Percentiles rank a stretch among this genome's conserved stretches.
Evolutionary conservation across 2,329 filamentous ascomycete species (phyloP).

Genomic region (Cadophora malorum): DNA sequence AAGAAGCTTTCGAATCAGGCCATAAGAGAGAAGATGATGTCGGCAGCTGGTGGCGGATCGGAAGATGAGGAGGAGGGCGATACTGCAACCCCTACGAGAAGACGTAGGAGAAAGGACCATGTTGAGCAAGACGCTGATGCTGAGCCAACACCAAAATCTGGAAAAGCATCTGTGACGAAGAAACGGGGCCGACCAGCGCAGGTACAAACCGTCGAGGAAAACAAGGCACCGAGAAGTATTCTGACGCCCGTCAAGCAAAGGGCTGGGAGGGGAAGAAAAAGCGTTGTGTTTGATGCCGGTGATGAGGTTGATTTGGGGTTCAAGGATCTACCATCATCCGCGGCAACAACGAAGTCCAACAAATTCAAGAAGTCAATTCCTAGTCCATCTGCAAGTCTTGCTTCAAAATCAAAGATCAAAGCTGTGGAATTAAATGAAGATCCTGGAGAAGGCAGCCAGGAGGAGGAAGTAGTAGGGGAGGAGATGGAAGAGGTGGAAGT

Average conservation of each 20-base stretch:
- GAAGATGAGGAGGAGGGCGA: constrained; percentile 20
- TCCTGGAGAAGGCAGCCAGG: constrained; percentile 17
- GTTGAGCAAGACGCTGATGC: not conserved
- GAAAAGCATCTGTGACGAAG: constrained; percentile 5
- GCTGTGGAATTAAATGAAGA: constrained; percentile 13
- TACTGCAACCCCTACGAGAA: constrained; percentile 18
- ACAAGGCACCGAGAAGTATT: constrained; percentile 56
- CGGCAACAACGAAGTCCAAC: constrained; percentile 25
- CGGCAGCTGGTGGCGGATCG: constrained; percentile 12
- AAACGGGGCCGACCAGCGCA: constrained; percentile 33
- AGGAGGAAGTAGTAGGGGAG: constrained; percentile 13
- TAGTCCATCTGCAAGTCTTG: constrained; percentile 2
- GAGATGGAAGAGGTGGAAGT: constrained; percentile 5
- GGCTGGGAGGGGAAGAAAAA: constrained; percentile 54
- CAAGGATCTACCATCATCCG: constrained; percentile 53
- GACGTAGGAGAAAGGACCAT: not conserved
- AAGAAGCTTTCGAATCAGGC: constrained; percentile 33
- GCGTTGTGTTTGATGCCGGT: constrained; percentile 57
- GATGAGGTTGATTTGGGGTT: constrained; percentile 56
- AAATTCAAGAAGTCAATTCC: constrained; percentile 22
- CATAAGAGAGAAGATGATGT: constrained; percentile 30
- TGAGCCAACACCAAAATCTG: not conserved
- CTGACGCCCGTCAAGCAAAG: constrained; percentile 57
- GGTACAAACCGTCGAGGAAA: not conserved
- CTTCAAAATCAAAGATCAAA: constrained; percentile 24